Percentiles rank a stretch among this genome's conserved stretches.
These are phyloP conservation scores for Penicillium bialowiezense DNA, from an alignment of 495 filamentous ascomycete species.

Conservation along the genomic window DNA sequence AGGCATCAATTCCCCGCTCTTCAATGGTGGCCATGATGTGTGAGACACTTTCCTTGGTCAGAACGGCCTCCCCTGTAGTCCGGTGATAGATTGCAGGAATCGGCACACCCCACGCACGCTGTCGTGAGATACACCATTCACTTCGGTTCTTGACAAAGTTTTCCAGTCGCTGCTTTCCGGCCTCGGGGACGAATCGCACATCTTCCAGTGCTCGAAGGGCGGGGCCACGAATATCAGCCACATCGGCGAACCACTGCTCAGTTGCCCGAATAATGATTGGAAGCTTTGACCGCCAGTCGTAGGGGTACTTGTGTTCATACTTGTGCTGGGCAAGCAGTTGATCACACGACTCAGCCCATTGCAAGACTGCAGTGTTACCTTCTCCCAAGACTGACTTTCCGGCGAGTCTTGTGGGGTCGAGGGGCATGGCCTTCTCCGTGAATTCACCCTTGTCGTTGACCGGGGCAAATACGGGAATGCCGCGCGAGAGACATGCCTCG, in stretches of 20 bases:
- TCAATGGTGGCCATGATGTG: constrained; percentile 82
- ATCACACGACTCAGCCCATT: constrained; percentile 52
- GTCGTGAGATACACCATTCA: constrained; percentile 99
- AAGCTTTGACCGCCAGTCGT: constrained; percentile 93
- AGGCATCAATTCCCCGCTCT: constrained; percentile 77
- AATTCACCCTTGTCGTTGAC: constrained; percentile 80
- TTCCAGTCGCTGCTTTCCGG: constrained; percentile 68
- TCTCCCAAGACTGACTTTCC: constrained; percentile 60
- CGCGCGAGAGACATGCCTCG: constrained; percentile 64
- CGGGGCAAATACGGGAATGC: constrained; percentile 71
- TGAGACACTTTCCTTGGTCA: constrained; percentile 73
- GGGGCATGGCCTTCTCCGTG: constrained; percentile 69
- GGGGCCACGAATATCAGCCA: constrained; percentile 70
- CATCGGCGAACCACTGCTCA: constrained; percentile 96
- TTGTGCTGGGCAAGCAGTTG: constrained; percentile 63
- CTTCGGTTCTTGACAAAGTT: constrained; percentile 82
- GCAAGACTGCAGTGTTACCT: constrained; percentile 66
- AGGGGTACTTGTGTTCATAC: constrained; percentile 89
- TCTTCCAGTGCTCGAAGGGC: constrained; percentile 65
- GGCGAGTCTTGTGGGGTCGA: constrained; percentile 55
- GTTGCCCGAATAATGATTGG: constrained; percentile 90
- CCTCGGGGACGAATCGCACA: constrained; percentile 75
- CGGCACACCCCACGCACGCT: constrained; percentile 93
- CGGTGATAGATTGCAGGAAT: constrained; percentile 85
- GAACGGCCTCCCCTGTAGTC: constrained; percentile 62